phyloP scores from a whole-genome alignment of 768 basidiomycete species.

The Boletus fagicola region DNA sequence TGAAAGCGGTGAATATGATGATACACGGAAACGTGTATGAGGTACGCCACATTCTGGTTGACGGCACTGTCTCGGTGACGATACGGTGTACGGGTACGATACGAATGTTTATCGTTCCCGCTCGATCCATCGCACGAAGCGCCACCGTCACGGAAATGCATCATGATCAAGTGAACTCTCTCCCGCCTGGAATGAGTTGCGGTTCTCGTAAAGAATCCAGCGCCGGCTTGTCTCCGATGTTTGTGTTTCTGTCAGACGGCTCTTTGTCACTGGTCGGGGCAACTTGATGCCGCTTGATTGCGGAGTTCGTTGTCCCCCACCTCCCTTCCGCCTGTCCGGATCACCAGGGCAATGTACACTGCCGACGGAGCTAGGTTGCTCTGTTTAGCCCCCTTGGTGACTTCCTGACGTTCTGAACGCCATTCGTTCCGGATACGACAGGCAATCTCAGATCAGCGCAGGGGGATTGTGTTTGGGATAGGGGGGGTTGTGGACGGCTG shows the following conservation, averaged over 20 bases:
- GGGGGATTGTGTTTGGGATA: background rate
- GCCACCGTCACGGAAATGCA: conserved; percentile 15
- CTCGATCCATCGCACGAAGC: conserved; percentile 18
- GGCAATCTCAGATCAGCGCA: conserved; percentile 22
- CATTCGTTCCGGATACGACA: conserved; percentile 2
- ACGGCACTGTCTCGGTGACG: conserved; percentile 4
- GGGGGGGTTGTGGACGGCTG: background rate
- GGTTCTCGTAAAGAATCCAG: conserved; percentile 12
- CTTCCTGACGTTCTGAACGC: conserved; percentile 12
- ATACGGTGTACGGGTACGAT: background rate
- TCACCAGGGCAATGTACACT: conserved; percentile 18
- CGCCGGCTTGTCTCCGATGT: conserved; percentile 15
- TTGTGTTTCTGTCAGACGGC: conserved; percentile 4
- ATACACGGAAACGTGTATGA: conserved; percentile 5
- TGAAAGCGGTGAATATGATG: background rate
- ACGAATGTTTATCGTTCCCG: background rate
- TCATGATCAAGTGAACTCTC: background rate
- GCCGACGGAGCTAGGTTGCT: conserved; percentile 13
- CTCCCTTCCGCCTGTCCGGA: conserved; percentile 11
- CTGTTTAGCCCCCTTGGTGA: conserved; percentile 6
- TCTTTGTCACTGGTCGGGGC: background rate
- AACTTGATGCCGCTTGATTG: background rate
- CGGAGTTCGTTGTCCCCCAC: conserved; percentile 1
- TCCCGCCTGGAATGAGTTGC: background rate
- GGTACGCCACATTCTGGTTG: conserved; percentile 15